A percentile compares a stretch with the other conserved stretches of the same genome.
These are phyloP conservation scores for Backusella circina DNA, from an alignment of 192 early-diverging fungal genomes.

Conservation along the genomic window DNA sequence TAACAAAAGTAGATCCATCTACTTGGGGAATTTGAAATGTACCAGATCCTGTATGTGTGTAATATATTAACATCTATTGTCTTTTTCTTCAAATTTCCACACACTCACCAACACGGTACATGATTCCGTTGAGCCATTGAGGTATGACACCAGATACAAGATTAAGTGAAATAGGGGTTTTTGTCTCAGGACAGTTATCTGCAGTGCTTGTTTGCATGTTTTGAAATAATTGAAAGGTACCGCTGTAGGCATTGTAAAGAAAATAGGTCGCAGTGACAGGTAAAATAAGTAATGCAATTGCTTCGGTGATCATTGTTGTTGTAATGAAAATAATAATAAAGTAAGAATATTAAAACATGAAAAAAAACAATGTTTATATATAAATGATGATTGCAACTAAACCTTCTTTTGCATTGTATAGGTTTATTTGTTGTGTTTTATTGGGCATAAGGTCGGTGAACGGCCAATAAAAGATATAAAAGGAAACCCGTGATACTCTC, in stretches of 20 bases:
- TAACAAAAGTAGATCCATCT: constrained; percentile 18
- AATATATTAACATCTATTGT: neutral
- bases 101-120: constrained; percentile 44
- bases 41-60: constrained; percentile 15
- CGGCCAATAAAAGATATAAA: neutral
- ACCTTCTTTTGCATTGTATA: neutral
- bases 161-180: constrained; percentile 20
- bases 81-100: neutral
- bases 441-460: neutral
- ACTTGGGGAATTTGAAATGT: constrained; percentile 18
- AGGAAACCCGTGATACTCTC: neutral
- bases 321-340: neutral
- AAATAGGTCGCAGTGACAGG: neutral
- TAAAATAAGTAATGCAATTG: neutral
- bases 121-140: constrained; percentile 44
- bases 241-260: neutral
- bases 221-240: neutral
- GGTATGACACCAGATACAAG: constrained; percentile 42
- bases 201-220: neutral
- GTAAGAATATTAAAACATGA: neutral
- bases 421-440: neutral
- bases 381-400: neutral
- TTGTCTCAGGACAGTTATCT: constrained; percentile 34
- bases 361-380: neutral
- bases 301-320: neutral